Base-by-base conservation (phyloP, 768 basidiomycete species). In the Lactarius hengduanensis region DNA sequence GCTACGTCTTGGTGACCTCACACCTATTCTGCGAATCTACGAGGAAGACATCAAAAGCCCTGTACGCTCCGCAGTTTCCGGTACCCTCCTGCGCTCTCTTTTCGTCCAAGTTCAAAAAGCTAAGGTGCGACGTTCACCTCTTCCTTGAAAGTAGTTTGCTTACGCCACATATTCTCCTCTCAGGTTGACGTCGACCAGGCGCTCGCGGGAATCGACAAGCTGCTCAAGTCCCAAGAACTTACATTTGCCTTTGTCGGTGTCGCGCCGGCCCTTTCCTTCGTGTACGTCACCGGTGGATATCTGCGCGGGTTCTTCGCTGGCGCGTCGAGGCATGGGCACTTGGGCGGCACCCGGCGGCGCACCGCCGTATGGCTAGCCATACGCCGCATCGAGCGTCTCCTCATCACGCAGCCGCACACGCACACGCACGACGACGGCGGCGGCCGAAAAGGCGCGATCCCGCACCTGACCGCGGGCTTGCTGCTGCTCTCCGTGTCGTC, bases 241-340 rank as follows among this genome's bases (percentile, higher is more conserved):
- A 97, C 94, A 1, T 99, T 99, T 72, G 96, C 92, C 6, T 98
- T 98, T 72, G 94, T 98, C 66, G 96, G 96, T 70, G 90, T 98
- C 18, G 95, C 96, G 0, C 96, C 96, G 10, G 89, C 91, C 0
- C 77, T 98, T 58, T 84, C 89, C 4, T 79, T 98, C 40, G 83
- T 95, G 3, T 96, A 95, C 70, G 79, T 88, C 1, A 65, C 82
- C 2, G 81, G 83, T 18, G 85, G 85, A 10, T 87, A 83, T 74
- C 36, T 89, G 3, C 71, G 78, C 13, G 76, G 77, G 1, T 64
- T 90, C 1, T 85, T 84, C 78, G 76, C 76, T 0, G 82, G 83
- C 8, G 81, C 83, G 1, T 77, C 77, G 34, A 83, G 82, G 10
- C 74, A 77, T 47, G 81, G 83, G 6, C 79, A 76, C 56, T 84